A percentile compares a stretch with the other conserved stretches of the same genome.
These are phyloP conservation scores for Arabidopsis suecica DNA, from an alignment of 345 rosid species.

Conservation along the genomic window DNA sequence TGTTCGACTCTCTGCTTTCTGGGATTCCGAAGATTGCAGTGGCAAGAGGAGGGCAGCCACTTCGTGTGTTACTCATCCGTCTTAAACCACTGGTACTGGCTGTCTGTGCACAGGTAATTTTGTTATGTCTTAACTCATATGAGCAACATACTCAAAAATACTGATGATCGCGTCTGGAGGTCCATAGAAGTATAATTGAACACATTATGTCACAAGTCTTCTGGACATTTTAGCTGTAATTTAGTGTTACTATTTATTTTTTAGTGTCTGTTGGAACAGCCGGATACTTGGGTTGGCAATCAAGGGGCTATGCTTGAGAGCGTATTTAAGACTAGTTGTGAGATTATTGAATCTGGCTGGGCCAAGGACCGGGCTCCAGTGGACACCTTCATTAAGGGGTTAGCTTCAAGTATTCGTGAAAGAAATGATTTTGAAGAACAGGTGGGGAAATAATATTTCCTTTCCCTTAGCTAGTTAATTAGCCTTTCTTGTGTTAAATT, in stretches of 20 bases:
- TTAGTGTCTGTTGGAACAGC: slow-evolving; percentile 56
- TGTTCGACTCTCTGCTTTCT: slow-evolving; percentile 76
- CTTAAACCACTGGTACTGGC: slow-evolving; percentile 88
- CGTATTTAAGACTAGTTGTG: slow-evolving; percentile 78
- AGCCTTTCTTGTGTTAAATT: slow-evolving; percentile 6
- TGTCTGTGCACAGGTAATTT: slow-evolving; percentile 83
- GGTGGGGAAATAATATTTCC: slow-evolving; percentile 48
- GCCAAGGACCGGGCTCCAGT: slow-evolving; percentile 92
- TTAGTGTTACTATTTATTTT: slow-evolving; percentile 24
- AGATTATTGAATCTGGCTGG: slow-evolving; percentile 96
- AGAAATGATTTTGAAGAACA: slow-evolving; percentile 89
- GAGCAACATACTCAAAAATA: slow-evolving; percentile 26
- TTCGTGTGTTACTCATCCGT: slow-evolving; percentile 94
- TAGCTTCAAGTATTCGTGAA: slow-evolving; percentile 89
- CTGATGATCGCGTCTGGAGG: slow-evolving; percentile 10
- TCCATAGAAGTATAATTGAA: slow-evolving; percentile 25
- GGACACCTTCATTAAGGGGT: slow-evolving; percentile 91
- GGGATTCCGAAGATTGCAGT: slow-evolving; percentile 90
- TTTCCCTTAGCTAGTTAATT: slow-evolving; percentile 21
- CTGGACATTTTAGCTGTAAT: not conserved
- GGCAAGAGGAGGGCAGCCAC: slow-evolving; percentile 89
- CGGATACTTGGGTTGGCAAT: slow-evolving; percentile 77
- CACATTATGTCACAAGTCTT: slow-evolving; percentile 18
- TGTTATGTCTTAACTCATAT: slow-evolving; percentile 28
- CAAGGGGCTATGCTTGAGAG: slow-evolving; percentile 87